phyloP scores from a whole-genome alignment of 1,139 yeast species.

The Debaryomyces subglobosus region DNA sequence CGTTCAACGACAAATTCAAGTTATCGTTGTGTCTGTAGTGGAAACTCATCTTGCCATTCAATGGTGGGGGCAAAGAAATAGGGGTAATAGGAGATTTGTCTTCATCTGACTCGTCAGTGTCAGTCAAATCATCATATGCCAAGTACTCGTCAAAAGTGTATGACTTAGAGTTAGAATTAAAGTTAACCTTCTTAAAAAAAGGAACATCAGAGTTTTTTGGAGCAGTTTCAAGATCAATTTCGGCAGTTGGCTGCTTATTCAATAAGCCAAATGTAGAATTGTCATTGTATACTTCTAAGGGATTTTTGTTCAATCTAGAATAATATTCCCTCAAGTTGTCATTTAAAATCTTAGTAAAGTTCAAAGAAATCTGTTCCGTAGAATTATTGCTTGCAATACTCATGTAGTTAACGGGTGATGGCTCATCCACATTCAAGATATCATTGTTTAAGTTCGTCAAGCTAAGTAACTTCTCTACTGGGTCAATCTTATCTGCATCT shows the following conservation, averaged over 20 bases:
- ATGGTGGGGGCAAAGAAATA: constrained; percentile 23
- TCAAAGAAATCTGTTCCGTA: constrained; percentile 24
- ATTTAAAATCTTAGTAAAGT: constrained; percentile 43
- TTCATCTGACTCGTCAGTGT: constrained; percentile 12
- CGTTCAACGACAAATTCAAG: constrained; percentile 42
- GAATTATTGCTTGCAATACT: constrained; percentile 7
- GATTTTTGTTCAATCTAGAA: constrained; percentile 26
- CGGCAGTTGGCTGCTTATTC: constrained; percentile 21
- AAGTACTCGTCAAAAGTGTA: constrained; percentile 46
- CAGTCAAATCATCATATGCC: constrained; percentile 32
- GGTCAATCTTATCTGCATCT: constrained; percentile 42
- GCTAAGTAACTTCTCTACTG: constrained; percentile 47
- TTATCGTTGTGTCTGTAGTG: constrained; percentile 50
- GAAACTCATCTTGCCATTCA: constrained; percentile 39
- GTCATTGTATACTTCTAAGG: constrained; percentile 33
- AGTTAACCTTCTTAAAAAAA: constrained; percentile 29
- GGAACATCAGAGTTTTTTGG: constrained; percentile 28
- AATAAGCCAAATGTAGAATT: constrained; percentile 40
- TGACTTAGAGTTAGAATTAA: constrained; percentile 32
- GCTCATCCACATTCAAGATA: constrained; percentile 28
- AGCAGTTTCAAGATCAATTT: not conserved
- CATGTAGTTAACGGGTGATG: constrained; percentile 11
- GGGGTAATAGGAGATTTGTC: constrained; percentile 19
- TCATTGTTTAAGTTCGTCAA: constrained; percentile 38
- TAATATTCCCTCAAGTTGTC: constrained; percentile 44